These are phyloP conservation scores for Pleochaeta shiraiana DNA, from an alignment of 2,329 filamentous ascomycete genomes.

Conservation along the genomic window DNA sequence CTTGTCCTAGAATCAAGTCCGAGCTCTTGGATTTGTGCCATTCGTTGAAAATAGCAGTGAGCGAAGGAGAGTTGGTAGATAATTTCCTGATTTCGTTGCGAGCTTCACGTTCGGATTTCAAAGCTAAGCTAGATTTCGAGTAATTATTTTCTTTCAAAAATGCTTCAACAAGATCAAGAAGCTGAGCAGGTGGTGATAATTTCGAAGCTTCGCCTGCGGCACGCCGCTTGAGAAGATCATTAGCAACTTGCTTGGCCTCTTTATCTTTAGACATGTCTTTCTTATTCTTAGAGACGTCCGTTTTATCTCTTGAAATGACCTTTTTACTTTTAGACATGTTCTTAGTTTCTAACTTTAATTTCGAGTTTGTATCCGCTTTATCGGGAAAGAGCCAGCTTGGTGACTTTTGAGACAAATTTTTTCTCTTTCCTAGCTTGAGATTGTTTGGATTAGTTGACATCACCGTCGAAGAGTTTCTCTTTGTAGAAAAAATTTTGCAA, in stretches of 20 bases:
- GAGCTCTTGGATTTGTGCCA: conserved; percentile 18
- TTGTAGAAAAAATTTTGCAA: too few species aligned
- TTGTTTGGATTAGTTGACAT: too few species aligned
- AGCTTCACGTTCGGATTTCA: conserved; percentile 36
- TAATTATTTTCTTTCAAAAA: conserved; percentile 50
- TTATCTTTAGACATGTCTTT: conserved; percentile 11
- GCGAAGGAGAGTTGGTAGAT: conserved; percentile 15
- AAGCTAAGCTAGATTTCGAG: conserved; percentile 33
- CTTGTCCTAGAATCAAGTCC: conserved; percentile 4
- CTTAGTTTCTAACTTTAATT: conserved; percentile 8
- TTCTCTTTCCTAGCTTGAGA: conserved; percentile 17
- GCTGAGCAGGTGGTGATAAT: conserved; percentile 29
- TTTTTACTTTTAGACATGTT: too few species aligned
- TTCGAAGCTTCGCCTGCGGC: conserved; percentile 12
- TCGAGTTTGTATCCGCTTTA: conserved; percentile 8
- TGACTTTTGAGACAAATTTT: conserved; percentile 11
- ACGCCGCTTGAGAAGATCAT: conserved; percentile 14
- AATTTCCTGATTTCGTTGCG: conserved; percentile 8
- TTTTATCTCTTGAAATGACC: too few species aligned
- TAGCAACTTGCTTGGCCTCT: conserved; percentile 15
- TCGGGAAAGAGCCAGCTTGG: conserved; percentile 18
- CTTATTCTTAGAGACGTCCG: too few species aligned
- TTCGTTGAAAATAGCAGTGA: conserved; percentile 20
- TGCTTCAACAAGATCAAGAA: conserved; percentile 42
- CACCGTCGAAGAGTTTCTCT: too few species aligned